Evolutionary conservation across 345 rosid genomes (phyloP), one percentile per base, ranked within the genome.

Genomic region (Arabidopsis suecica): DNA sequence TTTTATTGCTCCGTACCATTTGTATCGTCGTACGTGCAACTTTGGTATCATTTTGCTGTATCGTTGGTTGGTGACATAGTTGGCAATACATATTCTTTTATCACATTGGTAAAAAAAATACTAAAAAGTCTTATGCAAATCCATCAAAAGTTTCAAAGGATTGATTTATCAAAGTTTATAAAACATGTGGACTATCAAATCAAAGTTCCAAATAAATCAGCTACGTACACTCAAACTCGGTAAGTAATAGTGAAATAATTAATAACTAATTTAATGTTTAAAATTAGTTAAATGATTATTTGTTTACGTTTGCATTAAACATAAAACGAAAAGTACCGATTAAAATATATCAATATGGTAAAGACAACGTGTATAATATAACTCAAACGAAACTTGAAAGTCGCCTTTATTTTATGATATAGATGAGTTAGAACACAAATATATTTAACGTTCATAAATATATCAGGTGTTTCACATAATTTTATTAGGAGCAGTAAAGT

Each of bases 121-220:
- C 25, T 23, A 33, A 33, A 32, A 33, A 8, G 25, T 58, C 4
- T 16, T 16, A 58, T 5, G 23, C 25, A 16, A 16, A 16, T 48
- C 8, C 9, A 32, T 16, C 5, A 47, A 14, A 60, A 22, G 1
- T 36, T 60, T 33, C 33, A 44, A 58, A 57, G 42, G 64, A 13
- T 56, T 56, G 55, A 56, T 30, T 55, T 42, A 56, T 56, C 18
- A 33, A 69, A 22, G 45, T 18, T 45, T 32, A 47, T 42, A 44
- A 30, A 69, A 57, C 64, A 69, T 12, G 73, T 18, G 44, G 54
- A 47, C 12, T 48, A 18, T 47, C 30, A 42, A 11, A 69, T 32
- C 13, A 69, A 44, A 16, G 8, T 56, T 69, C 28, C 12, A 69
- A 41, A 57, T 42, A 25, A 9, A 8, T 25, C 2, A 61, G 50